Percentiles rank a stretch among this genome's conserved stretches.
These are phyloP conservation scores for Elsinoe batatas DNA, from an alignment of 2,329 filamentous ascomycete genomes.

Conservation along the genomic window DNA sequence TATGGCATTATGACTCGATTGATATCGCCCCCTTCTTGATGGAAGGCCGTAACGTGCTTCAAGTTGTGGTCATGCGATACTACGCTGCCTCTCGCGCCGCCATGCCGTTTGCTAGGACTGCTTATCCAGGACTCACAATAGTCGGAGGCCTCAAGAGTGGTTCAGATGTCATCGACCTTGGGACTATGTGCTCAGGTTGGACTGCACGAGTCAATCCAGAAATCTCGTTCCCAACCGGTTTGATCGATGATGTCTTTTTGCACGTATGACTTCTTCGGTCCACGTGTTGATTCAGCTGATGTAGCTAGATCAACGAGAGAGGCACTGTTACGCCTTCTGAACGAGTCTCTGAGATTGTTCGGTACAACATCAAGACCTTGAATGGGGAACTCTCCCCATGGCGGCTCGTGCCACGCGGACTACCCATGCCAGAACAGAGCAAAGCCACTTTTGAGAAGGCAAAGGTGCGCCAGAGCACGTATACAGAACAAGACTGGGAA, in stretches of 20 bases:
- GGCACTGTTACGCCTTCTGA: not conserved
- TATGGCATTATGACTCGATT: slow-evolving; percentile 29
- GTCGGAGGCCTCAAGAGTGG: slow-evolving; percentile 18
- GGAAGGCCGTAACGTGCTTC: slow-evolving; percentile 23
- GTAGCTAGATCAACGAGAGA: not conserved
- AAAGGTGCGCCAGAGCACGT: not conserved
- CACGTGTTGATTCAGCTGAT: not conserved
- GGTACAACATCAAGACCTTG: slow-evolving; percentile 26
- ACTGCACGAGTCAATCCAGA: slow-evolving; percentile 20
- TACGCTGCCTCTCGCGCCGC: slow-evolving; percentile 21
- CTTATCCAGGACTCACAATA: slow-evolving; percentile 24
- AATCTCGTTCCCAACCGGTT: slow-evolving; percentile 22
- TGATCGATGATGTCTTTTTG: slow-evolving; percentile 33
- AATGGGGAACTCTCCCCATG: slow-evolving; percentile 35
- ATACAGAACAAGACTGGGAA: not conserved
- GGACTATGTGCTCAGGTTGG: slow-evolving; percentile 19
- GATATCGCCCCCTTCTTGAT: slow-evolving; percentile 23
- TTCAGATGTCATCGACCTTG: not conserved
- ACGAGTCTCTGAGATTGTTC: not conserved
- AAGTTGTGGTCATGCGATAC: slow-evolving; percentile 25
- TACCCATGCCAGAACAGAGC: slow-evolving; percentile 29
- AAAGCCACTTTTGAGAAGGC: not conserved
- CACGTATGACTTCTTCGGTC: slow-evolving; percentile 25
- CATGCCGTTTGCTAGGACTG: slow-evolving; percentile 26
- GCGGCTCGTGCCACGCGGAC: slow-evolving; percentile 29